These are phyloP conservation scores for Boletus rubropictus DNA, from an alignment of 768 basidiomycete genomes.

Conservation along the genomic window DNA sequence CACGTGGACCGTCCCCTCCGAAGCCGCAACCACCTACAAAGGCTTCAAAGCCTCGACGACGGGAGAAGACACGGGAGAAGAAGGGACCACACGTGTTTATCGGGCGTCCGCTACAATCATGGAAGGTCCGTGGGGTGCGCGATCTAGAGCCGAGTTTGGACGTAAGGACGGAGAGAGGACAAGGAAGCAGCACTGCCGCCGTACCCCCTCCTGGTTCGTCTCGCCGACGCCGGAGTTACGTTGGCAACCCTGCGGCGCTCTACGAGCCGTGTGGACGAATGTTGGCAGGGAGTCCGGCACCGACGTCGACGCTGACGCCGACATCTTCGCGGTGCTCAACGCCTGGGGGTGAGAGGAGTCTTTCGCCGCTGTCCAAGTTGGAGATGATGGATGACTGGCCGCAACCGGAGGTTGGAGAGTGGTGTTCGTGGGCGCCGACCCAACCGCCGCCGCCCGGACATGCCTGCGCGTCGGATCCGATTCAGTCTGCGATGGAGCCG, in stretches of 20 bases:
- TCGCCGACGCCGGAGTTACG: conserved; percentile 12
- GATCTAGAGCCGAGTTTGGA: conserved; percentile 20
- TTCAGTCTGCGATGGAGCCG: background rate
- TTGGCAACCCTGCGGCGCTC: conserved; percentile 16
- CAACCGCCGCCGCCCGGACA: background rate
- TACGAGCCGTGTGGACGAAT: conserved; percentile 21
- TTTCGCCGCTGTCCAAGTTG: conserved; percentile 8
- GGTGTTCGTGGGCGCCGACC: conserved; percentile 23
- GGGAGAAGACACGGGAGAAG: background rate
- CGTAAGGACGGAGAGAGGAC: background rate
- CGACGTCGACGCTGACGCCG: background rate
- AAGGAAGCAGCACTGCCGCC: too few relatives aligned
- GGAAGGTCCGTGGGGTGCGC: conserved; percentile 18
- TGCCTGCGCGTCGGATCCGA: too few relatives aligned
- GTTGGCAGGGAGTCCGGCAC: background rate
- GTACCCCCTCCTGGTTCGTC: background rate
- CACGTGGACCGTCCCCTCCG: background rate
- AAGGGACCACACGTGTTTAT: conserved; percentile 21
- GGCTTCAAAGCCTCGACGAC: background rate
- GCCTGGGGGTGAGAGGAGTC: conserved; percentile 2
- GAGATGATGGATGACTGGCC: conserved; percentile 22
- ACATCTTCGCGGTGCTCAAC: conserved; percentile 9
- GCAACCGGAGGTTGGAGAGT: conserved; percentile 30
- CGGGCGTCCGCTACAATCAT: conserved; percentile 20
- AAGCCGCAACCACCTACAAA: background rate